These are phyloP conservation scores for Mycena epipterygia DNA, from an alignment of 768 basidiomycete genomes.

Conservation along the genomic window DNA sequence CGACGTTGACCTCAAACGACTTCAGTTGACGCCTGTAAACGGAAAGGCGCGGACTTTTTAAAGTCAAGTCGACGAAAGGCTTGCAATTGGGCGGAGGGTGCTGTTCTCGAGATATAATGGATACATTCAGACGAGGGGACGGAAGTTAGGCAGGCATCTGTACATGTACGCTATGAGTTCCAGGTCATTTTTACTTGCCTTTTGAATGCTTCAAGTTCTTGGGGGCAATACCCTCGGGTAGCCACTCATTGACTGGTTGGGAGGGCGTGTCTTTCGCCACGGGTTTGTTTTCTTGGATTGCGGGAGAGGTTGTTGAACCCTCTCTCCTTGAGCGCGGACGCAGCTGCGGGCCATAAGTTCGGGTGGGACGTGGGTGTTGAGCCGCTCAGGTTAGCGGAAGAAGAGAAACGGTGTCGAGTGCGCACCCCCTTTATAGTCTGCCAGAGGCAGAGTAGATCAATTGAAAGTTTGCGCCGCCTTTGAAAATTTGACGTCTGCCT, in stretches of 20 bases:
- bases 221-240: slow-evolving; percentile 61
- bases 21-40: neutral
- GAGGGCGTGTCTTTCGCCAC: slow-evolving; percentile 31
- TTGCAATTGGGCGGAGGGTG: too few species aligned
- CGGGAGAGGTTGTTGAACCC: slow-evolving; percentile 20
- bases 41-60: neutral
- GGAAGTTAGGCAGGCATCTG: neutral
- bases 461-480: too few species aligned
- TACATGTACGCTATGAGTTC: neutral
- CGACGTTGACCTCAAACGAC: slow-evolving; percentile 15
- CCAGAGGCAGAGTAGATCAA: too few species aligned
- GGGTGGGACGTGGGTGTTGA: slow-evolving; percentile 66
- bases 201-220: slow-evolving; percentile 60
- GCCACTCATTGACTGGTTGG: slow-evolving; percentile 62
- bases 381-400: slow-evolving; percentile 4
- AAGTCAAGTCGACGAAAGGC: too few species aligned
- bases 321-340: slow-evolving; percentile 54
- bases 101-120: neutral
- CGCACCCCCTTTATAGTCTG: slow-evolving; percentile 70
- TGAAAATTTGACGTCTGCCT: too few species aligned
- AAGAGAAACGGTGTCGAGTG: neutral
- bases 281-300: slow-evolving; percentile 20
- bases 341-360: slow-evolving; percentile 67
- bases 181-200: slow-evolving; percentile 44
- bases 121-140: neutral